phyloP scores from a whole-genome alignment of 805 yeast species.

The Jamesozyma piceae region DNA sequence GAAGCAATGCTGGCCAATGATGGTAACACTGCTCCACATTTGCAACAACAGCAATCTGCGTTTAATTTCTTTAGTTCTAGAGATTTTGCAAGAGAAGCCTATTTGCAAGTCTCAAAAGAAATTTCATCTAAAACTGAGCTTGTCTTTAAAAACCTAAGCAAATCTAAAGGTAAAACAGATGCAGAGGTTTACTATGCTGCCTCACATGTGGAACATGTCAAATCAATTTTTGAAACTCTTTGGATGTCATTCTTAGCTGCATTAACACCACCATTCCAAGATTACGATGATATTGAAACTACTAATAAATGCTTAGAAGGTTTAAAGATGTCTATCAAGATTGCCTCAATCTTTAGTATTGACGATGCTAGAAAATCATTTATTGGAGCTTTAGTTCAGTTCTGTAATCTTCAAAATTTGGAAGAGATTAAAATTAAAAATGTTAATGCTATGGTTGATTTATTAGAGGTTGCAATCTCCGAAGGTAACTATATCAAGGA shows the following conservation, averaged over 20 bases:
- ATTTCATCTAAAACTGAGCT: slow-evolving; percentile 84
- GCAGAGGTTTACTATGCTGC: slow-evolving; percentile 64
- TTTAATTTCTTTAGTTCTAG: slow-evolving; percentile 59
- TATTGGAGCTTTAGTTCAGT: slow-evolving; percentile 81
- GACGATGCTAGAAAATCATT: slow-evolving; percentile 83
- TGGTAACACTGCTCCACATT: slow-evolving; percentile 26
- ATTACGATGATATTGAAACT: slow-evolving; percentile 66
- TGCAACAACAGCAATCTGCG: slow-evolving; percentile 33
- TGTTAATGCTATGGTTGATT: slow-evolving; percentile 64
- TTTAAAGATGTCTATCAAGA: slow-evolving; percentile 67
- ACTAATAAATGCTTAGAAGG: slow-evolving; percentile 74
- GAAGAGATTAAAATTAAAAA: slow-evolving; percentile 73
- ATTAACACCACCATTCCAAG: slow-evolving; percentile 86
- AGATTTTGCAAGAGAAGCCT: slow-evolving; percentile 71
- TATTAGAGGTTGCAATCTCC: slow-evolving; percentile 65
- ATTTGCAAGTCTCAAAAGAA: slow-evolving; percentile 84
- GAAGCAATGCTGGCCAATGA: slow-evolving; percentile 75
- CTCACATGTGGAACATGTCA: slow-evolving; percentile 79
- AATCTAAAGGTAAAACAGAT: slow-evolving; percentile 35
- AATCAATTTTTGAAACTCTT: slow-evolving; percentile 81
- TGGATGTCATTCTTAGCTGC: slow-evolving; percentile 98
- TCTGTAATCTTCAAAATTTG: slow-evolving; percentile 68
- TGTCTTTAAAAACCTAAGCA: slow-evolving; percentile 59
- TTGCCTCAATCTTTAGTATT: slow-evolving; percentile 74
- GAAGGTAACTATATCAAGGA: slow-evolving; percentile 68